A percentile compares a stretch with the other conserved stretches of the same genome.
phyloP scores from a whole-genome alignment of 2,329 filamentous ascomycete genomes.

The Pseudogymnoascus sp. region DNA sequence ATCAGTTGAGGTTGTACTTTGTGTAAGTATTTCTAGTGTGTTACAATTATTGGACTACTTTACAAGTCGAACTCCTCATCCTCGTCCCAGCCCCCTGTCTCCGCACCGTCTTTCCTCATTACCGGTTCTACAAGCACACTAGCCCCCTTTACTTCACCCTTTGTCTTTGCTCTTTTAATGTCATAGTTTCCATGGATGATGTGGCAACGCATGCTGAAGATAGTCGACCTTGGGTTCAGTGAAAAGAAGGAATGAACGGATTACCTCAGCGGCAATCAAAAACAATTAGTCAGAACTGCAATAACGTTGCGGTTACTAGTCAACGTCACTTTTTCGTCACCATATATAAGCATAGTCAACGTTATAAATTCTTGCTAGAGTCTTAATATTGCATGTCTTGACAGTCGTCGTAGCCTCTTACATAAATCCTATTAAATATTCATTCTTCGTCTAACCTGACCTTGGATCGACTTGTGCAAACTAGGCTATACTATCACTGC shows the following conservation, averaged over 20 bases:
- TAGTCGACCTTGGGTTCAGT: no score
- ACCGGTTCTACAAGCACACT: neutral
- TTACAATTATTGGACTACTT: neutral
- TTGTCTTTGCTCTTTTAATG: neutral
- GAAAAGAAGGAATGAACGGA: neutral
- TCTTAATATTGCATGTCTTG: neutral
- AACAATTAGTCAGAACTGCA: neutral
- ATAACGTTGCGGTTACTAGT: neutral
- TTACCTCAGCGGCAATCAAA: neutral
- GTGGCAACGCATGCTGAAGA: no score
- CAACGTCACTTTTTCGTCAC: neutral
- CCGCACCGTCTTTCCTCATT: neutral
- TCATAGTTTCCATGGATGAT: no score
- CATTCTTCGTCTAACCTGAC: neutral
- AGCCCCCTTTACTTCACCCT: neutral
- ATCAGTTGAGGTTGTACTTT: neutral
- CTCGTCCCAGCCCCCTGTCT: neutral
- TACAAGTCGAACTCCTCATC: neutral
- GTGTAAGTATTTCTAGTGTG: neutral
- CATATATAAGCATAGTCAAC: neutral
- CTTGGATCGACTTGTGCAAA: neutral
- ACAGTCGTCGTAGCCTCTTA: neutral
- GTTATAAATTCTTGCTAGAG: neutral
- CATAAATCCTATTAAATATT: neutral
- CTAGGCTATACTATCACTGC: neutral